phyloP scores from a whole-genome alignment of 208 protist species.

The Leishmania arabica region DNA sequence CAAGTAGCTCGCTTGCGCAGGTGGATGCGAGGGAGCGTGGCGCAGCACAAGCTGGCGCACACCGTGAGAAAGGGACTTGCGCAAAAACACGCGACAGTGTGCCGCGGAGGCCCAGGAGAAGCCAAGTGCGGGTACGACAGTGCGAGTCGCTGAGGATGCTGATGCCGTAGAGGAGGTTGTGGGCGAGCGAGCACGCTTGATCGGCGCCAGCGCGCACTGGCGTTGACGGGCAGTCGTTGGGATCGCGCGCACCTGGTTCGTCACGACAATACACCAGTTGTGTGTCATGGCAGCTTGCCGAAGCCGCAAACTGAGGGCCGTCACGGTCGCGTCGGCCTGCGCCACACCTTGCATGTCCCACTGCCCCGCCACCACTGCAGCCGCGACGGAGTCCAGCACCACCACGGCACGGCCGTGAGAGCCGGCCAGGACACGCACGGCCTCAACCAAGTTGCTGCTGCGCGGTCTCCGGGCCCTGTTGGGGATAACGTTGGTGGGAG shows the following conservation, averaged over 20 bases:
- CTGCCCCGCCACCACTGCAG: constrained; percentile 26
- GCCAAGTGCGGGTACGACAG: constrained; percentile 54
- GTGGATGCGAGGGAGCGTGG: constrained; percentile 40
- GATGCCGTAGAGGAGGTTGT: neutral
- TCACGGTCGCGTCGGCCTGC: constrained; percentile 21
- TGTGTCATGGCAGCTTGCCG: constrained; percentile 39
- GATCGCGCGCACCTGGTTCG: constrained; percentile 60
- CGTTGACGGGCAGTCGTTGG: constrained; percentile 9
- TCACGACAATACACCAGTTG: constrained; percentile 52
- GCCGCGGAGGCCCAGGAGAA: constrained; percentile 44
- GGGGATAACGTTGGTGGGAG: neutral
- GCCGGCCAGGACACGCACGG: constrained; percentile 30
- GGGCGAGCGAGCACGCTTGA: constrained; percentile 22
- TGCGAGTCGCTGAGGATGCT: neutral
- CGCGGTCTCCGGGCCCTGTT: neutral
- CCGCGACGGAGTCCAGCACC: constrained; percentile 74
- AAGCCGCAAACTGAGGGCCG: constrained; percentile 32
- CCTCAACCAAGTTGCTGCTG: constrained; percentile 15
- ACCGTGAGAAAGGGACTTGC: constrained; percentile 25
- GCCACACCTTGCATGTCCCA: constrained; percentile 7
- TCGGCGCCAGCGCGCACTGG: neutral
- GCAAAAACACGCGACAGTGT: constrained; percentile 55
- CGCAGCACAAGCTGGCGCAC: constrained; percentile 47
- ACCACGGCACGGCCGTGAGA: constrained; percentile 38
- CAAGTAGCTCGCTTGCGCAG: constrained; percentile 32